Base-by-base conservation (phyloP, 1,284 basidiomycete species). In the Laetiporus sulphureus region DNA sequence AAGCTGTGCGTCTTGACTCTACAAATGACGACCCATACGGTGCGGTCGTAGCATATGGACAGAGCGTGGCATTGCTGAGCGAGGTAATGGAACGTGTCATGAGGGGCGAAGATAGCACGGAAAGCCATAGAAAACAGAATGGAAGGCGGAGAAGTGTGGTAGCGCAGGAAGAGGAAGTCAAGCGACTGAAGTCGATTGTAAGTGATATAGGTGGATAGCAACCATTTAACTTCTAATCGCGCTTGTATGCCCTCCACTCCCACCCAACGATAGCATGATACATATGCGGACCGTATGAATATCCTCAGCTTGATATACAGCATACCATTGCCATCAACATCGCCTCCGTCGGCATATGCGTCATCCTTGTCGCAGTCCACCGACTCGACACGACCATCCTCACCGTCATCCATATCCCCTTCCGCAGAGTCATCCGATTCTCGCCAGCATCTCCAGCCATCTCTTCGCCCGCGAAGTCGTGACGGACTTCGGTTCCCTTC, bases 81-180 rank as follows among this genome's bases (percentile, higher is more conserved):
- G 85, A 88, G 60, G 86, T 91, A 38, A 91, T 91, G 87, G 87
- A 89, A 56, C 69, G 87, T 32, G 86, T 90, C 2, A 75, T 83
- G 62, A 73, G 80, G 51, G 87, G 87, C 3, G 86, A 91, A 60
- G 86, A 89, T 52, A 80, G 75, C 47, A 77, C 76, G 18, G 79
- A 85, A 30, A 59, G 65, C 18, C 65, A 69, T 39, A 68, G 77
- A 50, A 69, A 72, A 50, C 70, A 64, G 46, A 72, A 71, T 41
- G 76, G 79, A 13, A 69, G 83, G 44, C 72, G 83, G 42, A 71
- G 86, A 54, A 89, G 85, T 56, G 78, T 86, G 12, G 81, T 85
- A 20, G 87, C 87, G 21, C 84, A 88, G 57, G 87, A 91, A 60
- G 87, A 90, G 55, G 86, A 91, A 68, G 77, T 90, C 38, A 72